Conservation (phyloP, 176 grass and related monocot genomes). For the Eremochloa ophiuroides region DNA sequence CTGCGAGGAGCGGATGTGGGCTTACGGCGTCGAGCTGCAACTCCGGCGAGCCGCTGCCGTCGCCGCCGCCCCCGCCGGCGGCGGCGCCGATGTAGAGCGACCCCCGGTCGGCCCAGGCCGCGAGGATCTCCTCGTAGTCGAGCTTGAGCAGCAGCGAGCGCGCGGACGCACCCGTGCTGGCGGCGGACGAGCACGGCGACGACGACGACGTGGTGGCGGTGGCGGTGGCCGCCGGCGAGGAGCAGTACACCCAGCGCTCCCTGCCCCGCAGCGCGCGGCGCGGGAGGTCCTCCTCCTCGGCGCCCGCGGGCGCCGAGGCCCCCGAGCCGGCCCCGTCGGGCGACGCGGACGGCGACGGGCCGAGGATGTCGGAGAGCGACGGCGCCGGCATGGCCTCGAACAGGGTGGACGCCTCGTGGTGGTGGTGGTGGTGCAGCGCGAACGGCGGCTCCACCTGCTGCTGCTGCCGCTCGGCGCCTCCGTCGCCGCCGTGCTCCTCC, state of each 20-base stretch:
- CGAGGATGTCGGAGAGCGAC: constrained; percentile 79
- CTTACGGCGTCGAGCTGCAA: constrained; percentile 4
- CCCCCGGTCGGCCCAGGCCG: constrained; percentile 73
- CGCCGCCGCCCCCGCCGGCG: constrained; percentile 10
- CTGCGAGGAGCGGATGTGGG: background rate
- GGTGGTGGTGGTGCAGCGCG: constrained; percentile 37
- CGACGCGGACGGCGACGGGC: constrained; percentile 37
- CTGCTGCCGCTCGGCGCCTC: background rate
- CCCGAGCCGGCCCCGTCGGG: constrained; percentile 13
- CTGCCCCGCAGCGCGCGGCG: constrained; percentile 67
- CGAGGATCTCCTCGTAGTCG: constrained; percentile 81
- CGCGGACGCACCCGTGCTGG: constrained; percentile 46
- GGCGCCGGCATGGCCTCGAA: constrained; percentile 40
- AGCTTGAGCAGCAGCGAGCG: constrained; percentile 61
- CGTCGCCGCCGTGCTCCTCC: background rate
- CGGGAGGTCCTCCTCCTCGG: constrained; percentile 54
- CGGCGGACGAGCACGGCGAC: constrained; percentile 50
- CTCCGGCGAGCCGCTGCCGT: constrained; percentile 7
- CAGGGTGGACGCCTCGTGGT: constrained; percentile 44
- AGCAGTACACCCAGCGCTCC: constrained; percentile 87
- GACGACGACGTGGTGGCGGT: background rate
- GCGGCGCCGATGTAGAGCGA: constrained; percentile 69
- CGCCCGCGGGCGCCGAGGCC: background rate
- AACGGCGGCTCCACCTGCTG: constrained; percentile 53
- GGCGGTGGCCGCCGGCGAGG: constrained; percentile 26